phyloP scores from a whole-genome alignment of 1,284 basidiomycete species.

The Trichosporon inkin region DNA sequence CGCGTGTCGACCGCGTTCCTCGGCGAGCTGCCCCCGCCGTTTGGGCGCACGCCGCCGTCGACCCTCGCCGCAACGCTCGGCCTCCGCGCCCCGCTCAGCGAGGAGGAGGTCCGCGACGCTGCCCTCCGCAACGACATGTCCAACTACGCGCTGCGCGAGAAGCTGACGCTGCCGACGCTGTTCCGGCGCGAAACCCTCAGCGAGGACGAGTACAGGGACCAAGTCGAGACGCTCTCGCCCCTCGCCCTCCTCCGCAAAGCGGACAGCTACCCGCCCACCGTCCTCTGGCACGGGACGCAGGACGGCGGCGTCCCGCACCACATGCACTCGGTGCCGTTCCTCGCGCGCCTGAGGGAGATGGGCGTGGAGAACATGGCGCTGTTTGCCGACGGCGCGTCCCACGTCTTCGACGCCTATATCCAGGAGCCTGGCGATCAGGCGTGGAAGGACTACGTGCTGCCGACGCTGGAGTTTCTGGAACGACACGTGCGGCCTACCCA shows the following conservation, averaged over 20 bases:
- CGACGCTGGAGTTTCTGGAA: background rate
- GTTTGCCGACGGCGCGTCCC: background rate
- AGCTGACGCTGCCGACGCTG: constrained; percentile 9
- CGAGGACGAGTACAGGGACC: constrained; percentile 13
- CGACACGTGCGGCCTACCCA: background rate
- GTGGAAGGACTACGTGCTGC: background rate
- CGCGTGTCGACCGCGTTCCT: constrained; percentile 13
- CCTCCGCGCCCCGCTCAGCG: background rate
- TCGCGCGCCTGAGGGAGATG: background rate
- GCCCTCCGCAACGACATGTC: constrained; percentile 10
- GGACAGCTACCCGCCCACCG: background rate
- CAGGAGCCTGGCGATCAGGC: background rate
- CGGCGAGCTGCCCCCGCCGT: background rate
- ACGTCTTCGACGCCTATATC: constrained; percentile 1
- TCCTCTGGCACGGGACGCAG: background rate
- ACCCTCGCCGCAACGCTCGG: background rate
- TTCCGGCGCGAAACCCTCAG: constrained; percentile 17
- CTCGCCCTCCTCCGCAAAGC: background rate
- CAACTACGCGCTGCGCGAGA: background rate
- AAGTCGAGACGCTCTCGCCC: background rate
- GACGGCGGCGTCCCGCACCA: background rate
- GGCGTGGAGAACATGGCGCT: background rate
- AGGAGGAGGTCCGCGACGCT: background rate
- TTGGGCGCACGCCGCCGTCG: background rate
- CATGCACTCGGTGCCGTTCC: background rate